Evolutionary conservation across 148 eudicot species (phyloP), one percentile per base, ranked within the genome.

Genomic region (Rhododendron mucronatum): DNA sequence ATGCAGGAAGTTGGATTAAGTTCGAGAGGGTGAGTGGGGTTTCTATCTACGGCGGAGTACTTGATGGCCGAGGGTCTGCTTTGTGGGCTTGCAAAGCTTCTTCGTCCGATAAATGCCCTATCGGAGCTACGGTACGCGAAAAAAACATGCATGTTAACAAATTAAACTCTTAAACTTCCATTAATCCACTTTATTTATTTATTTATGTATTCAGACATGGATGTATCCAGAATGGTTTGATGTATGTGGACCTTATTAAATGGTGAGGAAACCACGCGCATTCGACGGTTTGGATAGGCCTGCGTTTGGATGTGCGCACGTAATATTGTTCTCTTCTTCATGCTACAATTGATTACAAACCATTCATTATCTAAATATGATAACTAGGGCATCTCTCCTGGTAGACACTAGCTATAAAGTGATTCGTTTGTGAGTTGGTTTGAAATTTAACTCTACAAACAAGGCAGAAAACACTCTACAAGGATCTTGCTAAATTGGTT

Each of bases 21-120:
- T 94, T 94, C 14, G 87, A 89, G 0, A 15, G 81, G 13, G 93
- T 87, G 67, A 78, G 45, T 35, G 85, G 90, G 15, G 87, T 93
- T 59, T 83, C 92, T 39, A 65, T 85, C 35, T 61, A 75, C 11
- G 88, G 87, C 37, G 93, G 93, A 79, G 85, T 82, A 28, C 86
- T 91, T 81, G 92, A 93, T 71, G 95, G 84, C 1, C 88, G 84
- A 51, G 95, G 95, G 10, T n/a, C 89, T 21, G 18, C 26, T 39
- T 88, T 91, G 80, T 93, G 95, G 95, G 87, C 88, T 83, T 93
- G 95, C 84, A 90, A 90, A 76, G 26, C 26, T 61, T 16, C 67
- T 13, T 87, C 92, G 65, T 84, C 83, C 85, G 75, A 61, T 8
- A 16, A 61, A 16, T 93, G 93, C 81, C 92, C 93, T 41, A 9